A percentile compares a stretch with the other conserved stretches of the same genome.
Evolutionary conservation across 179 eudicot species (phyloP).

Genomic region (Silene noctiflora): DNA sequence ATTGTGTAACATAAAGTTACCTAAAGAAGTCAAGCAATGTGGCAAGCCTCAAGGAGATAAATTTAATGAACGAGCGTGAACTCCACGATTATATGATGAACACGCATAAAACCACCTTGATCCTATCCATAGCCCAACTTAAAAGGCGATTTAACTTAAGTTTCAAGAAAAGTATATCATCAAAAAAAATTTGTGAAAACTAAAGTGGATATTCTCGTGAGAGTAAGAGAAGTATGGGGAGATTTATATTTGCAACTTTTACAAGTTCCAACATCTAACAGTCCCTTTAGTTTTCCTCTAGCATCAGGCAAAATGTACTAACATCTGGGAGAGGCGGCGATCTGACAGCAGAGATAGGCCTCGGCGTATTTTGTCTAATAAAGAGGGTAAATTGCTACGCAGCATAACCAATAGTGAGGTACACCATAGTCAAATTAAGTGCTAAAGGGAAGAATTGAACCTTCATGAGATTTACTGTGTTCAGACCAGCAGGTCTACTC

Average conservation of each 20-base stretch:
- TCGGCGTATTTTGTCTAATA: no score
- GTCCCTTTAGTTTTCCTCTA: background rate
- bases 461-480: conserved; percentile 94
- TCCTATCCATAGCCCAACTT: background rate
- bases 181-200: background rate
- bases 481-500: conserved; percentile 89
- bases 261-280: no score
- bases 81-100: background rate
- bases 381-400: background rate
- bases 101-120: background rate
- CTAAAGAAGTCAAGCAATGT: background rate
- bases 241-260: background rate
- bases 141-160: background rate
- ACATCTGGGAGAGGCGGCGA: background rate
- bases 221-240: background rate
- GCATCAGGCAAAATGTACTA: background rate
- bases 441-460: conserved; percentile 29
- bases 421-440: background rate
- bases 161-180: conserved; percentile 1
- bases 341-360: background rate
- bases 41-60: background rate
- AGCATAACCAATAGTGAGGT: conserved; percentile 4
- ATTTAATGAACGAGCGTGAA: background rate
- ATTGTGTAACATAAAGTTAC: background rate
- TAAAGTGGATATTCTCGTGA: background rate